Conservation (phyloP, 2,329 filamentous ascomycete species). For the Xylaria polymorpha region DNA sequence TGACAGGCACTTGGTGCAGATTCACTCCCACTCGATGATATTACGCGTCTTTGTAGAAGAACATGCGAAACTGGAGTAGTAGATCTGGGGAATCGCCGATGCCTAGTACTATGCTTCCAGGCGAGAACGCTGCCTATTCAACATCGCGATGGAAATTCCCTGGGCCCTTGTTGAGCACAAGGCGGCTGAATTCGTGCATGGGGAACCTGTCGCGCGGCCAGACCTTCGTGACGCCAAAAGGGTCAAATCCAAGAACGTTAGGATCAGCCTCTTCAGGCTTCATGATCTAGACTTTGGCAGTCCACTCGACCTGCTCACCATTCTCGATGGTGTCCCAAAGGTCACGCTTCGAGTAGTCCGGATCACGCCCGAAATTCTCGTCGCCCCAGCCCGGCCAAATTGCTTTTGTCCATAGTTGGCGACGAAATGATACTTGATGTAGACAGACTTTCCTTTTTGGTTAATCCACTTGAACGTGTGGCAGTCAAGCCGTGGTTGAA, state of each 20-base stretch:
- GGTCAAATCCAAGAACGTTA: constrained; percentile 59
- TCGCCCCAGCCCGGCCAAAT: constrained; percentile 58
- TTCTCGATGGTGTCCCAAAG: constrained; percentile 65
- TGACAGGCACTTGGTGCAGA: constrained; percentile 60
- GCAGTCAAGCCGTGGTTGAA: constrained; percentile 57
- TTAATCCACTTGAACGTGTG: constrained; percentile 63
- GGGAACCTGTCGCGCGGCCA: constrained; percentile 62
- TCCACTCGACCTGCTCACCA: constrained; percentile 66
- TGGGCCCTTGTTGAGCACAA: constrained; percentile 63
- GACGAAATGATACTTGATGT: constrained; percentile 63
- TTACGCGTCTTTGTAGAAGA: constrained; percentile 63
- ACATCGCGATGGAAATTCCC: constrained; percentile 59
- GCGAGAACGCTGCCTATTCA: constrained; percentile 64
- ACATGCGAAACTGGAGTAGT: constrained; percentile 61
- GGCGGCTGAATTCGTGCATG: constrained; percentile 60
- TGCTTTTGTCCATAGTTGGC: constrained; percentile 60
- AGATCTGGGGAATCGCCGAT: constrained; percentile 61
- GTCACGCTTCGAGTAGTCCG: constrained; percentile 65
- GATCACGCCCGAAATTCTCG: constrained; percentile 60
- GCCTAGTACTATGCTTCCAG: constrained; percentile 62
- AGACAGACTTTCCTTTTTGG: constrained; percentile 60
- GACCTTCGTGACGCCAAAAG: constrained; percentile 65
- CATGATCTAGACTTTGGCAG: constrained; percentile 66
- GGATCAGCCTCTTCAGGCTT: constrained; percentile 65
- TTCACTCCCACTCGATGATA: constrained; percentile 65